These are phyloP conservation scores for Smittium mucronatum DNA, from an alignment of 371 early-diverging fungal species.

Conservation along the genomic window DNA sequence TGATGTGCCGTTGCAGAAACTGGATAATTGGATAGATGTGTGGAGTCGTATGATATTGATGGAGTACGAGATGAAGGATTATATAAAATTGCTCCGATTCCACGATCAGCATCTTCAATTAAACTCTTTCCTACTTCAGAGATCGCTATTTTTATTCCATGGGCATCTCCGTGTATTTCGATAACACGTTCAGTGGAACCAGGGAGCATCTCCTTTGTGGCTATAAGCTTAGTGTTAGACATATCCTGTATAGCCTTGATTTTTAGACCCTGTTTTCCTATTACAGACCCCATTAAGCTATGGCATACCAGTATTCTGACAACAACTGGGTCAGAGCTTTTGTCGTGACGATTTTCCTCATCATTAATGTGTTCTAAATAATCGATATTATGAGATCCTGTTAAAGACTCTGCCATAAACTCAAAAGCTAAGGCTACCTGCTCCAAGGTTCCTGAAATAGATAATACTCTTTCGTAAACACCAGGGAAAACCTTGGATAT, in stretches of 20 bases:
- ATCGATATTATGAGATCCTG: slow-evolving; percentile 55
- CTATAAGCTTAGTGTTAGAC: slow-evolving; percentile 68
- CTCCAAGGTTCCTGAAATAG: slow-evolving; percentile 61
- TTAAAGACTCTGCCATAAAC: slow-evolving; percentile 63
- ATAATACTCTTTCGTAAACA: slow-evolving; percentile 72
- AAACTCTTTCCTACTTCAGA: slow-evolving; percentile 58
- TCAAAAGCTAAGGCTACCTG: slow-evolving; percentile 59
- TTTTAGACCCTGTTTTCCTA: slow-evolving; percentile 70
- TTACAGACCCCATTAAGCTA: slow-evolving; percentile 71
- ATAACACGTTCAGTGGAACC: slow-evolving; percentile 79
- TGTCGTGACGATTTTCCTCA: slow-evolving; percentile 34
- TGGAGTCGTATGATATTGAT: slow-evolving; percentile 17
- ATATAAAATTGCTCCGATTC: slow-evolving; percentile 50
- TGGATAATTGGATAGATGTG: not conserved
- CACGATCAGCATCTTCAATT: slow-evolving; percentile 52
- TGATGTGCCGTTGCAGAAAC: not conserved
- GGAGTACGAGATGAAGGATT: slow-evolving; percentile 41
- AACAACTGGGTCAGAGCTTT: slow-evolving; percentile 17
- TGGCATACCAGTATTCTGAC: slow-evolving; percentile 68
- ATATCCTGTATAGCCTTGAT: slow-evolving; percentile 74
- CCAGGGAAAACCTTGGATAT: slow-evolving; percentile 76
- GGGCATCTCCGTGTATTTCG: slow-evolving; percentile 59
- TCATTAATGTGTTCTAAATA: slow-evolving; percentile 35
- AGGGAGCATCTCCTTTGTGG: slow-evolving; percentile 68
- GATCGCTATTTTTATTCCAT: slow-evolving; percentile 59